Conservation (phyloP, 78 protist species). For the Cyanophora paradoxa region DNA sequence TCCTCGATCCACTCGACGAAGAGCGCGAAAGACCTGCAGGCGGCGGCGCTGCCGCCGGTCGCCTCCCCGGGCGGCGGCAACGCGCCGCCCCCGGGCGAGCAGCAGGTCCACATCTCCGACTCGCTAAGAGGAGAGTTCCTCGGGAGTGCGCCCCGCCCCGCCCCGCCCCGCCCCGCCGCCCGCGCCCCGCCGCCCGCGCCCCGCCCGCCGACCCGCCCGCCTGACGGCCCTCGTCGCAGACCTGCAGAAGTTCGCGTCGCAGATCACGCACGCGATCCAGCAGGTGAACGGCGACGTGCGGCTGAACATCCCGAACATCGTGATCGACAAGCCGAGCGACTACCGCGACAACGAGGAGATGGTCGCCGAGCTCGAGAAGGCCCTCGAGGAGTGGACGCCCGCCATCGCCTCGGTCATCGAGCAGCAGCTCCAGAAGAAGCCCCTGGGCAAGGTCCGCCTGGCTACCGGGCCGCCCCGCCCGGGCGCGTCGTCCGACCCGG, state of each 20-base stretch:
- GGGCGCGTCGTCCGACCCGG: too few relatives aligned
- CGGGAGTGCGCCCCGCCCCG: not conserved
- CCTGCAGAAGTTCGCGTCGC: constrained; percentile 29
- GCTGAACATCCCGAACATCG: constrained; percentile 23
- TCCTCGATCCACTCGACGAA: not conserved
- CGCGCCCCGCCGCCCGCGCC: not conserved
- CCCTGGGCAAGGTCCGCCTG: too few relatives aligned
- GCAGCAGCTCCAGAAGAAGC: not conserved
- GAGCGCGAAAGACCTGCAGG: not conserved
- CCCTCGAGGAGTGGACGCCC: constrained; percentile 31
- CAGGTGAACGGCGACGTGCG: constrained; percentile 35
- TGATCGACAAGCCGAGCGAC: constrained; percentile 23
- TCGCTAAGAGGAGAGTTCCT: not conserved
- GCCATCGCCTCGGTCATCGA: constrained; percentile 9
- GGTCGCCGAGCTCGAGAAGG: constrained; percentile 13
- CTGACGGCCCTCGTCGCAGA: not conserved
- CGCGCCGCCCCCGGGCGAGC: too few relatives aligned
- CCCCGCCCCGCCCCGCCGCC: not conserved
- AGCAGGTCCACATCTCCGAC: too few relatives aligned
- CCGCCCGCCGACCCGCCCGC: not conserved
- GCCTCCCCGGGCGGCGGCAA: not conserved
- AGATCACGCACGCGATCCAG: constrained; percentile 19
- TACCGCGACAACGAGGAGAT: constrained; percentile 20
- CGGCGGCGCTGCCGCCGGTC: not conserved
- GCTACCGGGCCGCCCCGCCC: too few relatives aligned